Evolutionary conservation across 768 basidiomycete genomes (phyloP), one percentile per base, ranked within the genome.

Genomic region (Albatrellus ellisii): DNA sequence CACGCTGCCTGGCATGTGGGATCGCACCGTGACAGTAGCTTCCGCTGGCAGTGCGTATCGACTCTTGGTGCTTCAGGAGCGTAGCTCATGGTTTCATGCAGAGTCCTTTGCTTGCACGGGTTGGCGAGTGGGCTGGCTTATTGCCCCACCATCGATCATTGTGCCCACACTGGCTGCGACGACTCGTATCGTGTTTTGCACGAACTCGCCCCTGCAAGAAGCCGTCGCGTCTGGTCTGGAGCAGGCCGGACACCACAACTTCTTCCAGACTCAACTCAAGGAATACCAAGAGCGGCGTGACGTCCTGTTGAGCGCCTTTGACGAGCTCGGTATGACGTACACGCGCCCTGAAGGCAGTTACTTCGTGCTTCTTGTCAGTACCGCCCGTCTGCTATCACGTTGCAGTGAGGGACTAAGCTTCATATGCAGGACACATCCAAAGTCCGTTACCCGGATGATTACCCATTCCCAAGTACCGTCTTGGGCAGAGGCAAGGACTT

Each of bases 51-150:
- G 89, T 89, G 61, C 64, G 61, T 55, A 11, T 10, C 22, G 7
- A 8, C 17, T 17, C 7, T 9, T 22, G 6, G 4, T 14, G 21
- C 42, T n/a, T 34, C n/a, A 11, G 15, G 29, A 24, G 22, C 31
- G 40, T 20, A 21, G 36, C 40, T 48, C 34, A 10, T 33, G 15
- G 26, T 5, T 4, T 20, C 11, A 9, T 2, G 18, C 60, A 92
- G 90, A 97, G 68, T 78, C 89, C 4, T 99, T 99, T 60, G 86
- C 91, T 11, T 88, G 89, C 4, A 99, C 94, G 2, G 94, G 95
- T 20, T 98, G 91, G 92, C 81, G 94, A 44, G 75, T 98, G 36
- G 94, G 95, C 48, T 98, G 92, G 92, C 73, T 94, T 6, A 81
- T 98, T 52, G 95, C 81, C 14, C 89, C 91, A 6, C 54, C 71